A percentile compares a stretch with the other conserved stretches of the same genome.
Conservation (phyloP, 306 rosid species). For the Myrica gale region DNA sequence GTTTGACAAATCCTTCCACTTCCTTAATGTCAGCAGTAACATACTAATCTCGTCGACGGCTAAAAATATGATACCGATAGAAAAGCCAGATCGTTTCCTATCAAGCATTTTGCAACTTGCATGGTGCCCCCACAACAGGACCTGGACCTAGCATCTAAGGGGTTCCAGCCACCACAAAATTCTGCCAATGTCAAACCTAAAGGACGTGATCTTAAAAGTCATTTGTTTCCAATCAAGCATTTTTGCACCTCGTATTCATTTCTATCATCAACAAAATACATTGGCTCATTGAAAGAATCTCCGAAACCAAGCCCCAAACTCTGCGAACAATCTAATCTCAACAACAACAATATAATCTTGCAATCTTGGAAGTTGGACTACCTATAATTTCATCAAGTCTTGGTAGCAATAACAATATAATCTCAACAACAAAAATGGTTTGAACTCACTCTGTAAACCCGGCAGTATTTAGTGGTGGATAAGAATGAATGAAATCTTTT, state of each 20-base stretch:
- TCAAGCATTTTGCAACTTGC: background rate
- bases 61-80: background rate
- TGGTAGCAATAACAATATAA: background rate
- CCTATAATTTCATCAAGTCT: constrained; percentile 7
- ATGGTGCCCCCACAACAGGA: background rate
- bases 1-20: background rate
- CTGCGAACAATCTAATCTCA: background rate
- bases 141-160: background rate
- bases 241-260: background rate
- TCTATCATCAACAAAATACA: background rate
- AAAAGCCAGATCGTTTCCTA: background rate
- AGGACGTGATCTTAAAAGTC: too few species aligned
- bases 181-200: too few species aligned
- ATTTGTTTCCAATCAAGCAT: too few species aligned
- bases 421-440: constrained; percentile 11
- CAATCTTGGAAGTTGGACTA: background rate
- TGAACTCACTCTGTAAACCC: constrained; percentile 37
- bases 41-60: background rate
- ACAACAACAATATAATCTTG: too few species aligned
- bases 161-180: background rate
- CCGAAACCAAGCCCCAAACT: constrained; percentile 11
- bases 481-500: constrained; percentile 28
- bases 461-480: constrained; percentile 16
- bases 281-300: background rate
- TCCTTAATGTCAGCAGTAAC: background rate